Conservation (phyloP, 2,329 filamentous ascomycete species). For the Neocucurbitaria cava region DNA sequence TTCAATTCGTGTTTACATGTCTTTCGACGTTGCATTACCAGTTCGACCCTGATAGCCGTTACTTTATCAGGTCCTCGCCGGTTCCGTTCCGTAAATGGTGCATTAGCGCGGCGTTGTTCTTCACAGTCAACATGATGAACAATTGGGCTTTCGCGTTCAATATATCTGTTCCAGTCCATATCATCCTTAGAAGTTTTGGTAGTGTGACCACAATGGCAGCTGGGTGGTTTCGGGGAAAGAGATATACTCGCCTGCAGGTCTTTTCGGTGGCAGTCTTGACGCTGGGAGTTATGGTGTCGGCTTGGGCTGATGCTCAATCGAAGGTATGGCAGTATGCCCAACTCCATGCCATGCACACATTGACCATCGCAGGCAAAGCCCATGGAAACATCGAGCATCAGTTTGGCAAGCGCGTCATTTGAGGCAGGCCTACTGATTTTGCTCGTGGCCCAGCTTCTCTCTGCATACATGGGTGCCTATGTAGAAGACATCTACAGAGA, state of each 20-base stretch:
- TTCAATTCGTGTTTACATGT: constrained; percentile 68
- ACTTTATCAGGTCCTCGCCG: constrained; percentile 77
- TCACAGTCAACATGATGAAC: constrained; percentile 92
- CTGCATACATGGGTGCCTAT: constrained; percentile 93
- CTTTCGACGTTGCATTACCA: constrained; percentile 59
- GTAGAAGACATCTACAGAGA: constrained; percentile 87
- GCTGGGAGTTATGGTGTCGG: constrained; percentile 82
- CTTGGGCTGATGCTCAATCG: constrained; percentile 84
- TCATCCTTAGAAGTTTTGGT: constrained; percentile 92
- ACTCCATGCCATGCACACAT: constrained; percentile 3
- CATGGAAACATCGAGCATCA: constrained; percentile 51
- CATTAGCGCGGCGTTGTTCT: constrained; percentile 88
- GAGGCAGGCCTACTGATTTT: constrained; percentile 79
- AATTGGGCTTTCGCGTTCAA: constrained; percentile 98
- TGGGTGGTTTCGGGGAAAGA: constrained; percentile 86
- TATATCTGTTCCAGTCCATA: constrained; percentile 95
- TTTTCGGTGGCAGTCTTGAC: constrained; percentile 84
- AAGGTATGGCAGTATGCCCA: constrained; percentile 65
- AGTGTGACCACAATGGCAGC: constrained; percentile 94
- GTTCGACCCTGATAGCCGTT: constrained; percentile 63
- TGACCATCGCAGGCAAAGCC: constrained; percentile 50
- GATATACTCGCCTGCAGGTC: constrained; percentile 81
- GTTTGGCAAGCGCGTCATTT: constrained; percentile 57
- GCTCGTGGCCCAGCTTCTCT: constrained; percentile 86
- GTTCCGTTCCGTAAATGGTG: constrained; percentile 87